These are phyloP conservation scores for Verticillium isaacii DNA, from an alignment of 2,329 filamentous ascomycete genomes.

Conservation along the genomic window DNA sequence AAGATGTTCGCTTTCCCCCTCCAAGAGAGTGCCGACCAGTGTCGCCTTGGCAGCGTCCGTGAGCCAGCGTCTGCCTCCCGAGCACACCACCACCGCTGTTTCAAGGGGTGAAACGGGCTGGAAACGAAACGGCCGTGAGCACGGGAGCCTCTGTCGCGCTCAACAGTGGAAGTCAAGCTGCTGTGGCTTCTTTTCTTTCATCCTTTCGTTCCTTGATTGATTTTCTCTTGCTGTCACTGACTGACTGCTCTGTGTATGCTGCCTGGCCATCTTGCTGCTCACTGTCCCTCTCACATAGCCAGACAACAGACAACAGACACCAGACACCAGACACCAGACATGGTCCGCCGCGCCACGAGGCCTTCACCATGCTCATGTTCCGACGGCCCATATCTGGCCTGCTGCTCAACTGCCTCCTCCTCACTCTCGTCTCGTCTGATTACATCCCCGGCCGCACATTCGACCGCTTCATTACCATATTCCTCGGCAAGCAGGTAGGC, in stretches of 20 bases:
- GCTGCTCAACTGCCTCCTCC: background rate
- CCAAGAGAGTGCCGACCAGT: background rate
- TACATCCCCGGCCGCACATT: slow-evolving; percentile 29
- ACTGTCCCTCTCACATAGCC: background rate
- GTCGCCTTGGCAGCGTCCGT: background rate
- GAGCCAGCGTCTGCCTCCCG: background rate
- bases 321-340: background rate
- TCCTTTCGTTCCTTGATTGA: background rate
- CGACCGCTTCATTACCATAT: slow-evolving; percentile 38
- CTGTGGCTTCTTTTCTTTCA: background rate
- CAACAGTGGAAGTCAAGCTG: background rate
- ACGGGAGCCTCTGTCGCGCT: background rate
- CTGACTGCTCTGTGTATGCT: background rate
- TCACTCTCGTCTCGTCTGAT: slow-evolving; percentile 1
- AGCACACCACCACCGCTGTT: background rate
- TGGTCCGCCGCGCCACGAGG: background rate
- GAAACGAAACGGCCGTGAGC: background rate
- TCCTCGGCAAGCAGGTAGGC: slow-evolving; percentile 37
- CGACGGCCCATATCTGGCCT: background rate
- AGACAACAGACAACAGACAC: background rate
- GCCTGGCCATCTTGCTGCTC: background rate
- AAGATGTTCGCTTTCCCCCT: background rate
- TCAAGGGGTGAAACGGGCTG: background rate
- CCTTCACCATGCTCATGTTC: background rate
- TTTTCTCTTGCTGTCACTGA: background rate